A percentile compares a stretch with the other conserved stretches of the same genome.
Conservation (phyloP, 2,329 filamentous ascomycete genomes). For the Claviceps paspali region DNA sequence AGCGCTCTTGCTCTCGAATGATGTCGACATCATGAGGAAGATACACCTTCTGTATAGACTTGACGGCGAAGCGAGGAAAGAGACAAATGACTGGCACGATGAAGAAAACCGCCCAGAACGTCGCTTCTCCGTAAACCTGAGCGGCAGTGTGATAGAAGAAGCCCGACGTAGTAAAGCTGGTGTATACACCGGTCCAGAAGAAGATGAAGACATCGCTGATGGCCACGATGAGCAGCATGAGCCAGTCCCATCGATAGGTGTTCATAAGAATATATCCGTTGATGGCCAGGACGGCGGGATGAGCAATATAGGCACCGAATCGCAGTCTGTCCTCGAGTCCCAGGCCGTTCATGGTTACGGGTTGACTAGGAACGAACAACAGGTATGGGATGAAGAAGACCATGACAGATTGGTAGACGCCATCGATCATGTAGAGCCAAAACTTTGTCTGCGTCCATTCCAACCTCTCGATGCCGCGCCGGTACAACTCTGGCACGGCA, state of each 20-base stretch:
- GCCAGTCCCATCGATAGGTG: conserved; percentile 96
- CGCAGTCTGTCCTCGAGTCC: conserved; percentile 66
- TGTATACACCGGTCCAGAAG: conserved; percentile 90
- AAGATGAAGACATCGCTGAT: conserved; percentile 81
- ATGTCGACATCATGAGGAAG: conserved; percentile 90
- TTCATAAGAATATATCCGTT: conserved; percentile 94
- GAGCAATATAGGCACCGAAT: conserved; percentile 76
- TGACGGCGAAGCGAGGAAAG: conserved; percentile 74
- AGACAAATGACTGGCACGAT: conserved; percentile 70
- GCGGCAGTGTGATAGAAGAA: conserved; percentile 61
- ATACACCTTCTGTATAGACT: conserved; percentile 85
- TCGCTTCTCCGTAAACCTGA: conserved; percentile 65
- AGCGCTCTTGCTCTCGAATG: conserved; percentile 75
- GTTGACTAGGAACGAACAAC: conserved; percentile 53
- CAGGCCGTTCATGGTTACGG: conserved; percentile 56
- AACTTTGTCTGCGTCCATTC: conserved; percentile 97
- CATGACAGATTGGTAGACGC: conserved; percentile 85
- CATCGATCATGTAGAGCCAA: conserved; percentile 92
- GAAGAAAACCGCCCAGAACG: conserved; percentile 76
- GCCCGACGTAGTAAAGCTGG: conserved; percentile 30
- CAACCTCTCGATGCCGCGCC: conserved; percentile 82
- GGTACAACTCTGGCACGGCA: conserved; percentile 88
- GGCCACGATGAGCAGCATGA: conserved; percentile 67
- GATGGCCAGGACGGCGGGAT: conserved; percentile 72
- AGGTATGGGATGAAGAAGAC: conserved; percentile 88